phyloP scores from a whole-genome alignment of 106 monocot species.

The Posidonia australis region DNA sequence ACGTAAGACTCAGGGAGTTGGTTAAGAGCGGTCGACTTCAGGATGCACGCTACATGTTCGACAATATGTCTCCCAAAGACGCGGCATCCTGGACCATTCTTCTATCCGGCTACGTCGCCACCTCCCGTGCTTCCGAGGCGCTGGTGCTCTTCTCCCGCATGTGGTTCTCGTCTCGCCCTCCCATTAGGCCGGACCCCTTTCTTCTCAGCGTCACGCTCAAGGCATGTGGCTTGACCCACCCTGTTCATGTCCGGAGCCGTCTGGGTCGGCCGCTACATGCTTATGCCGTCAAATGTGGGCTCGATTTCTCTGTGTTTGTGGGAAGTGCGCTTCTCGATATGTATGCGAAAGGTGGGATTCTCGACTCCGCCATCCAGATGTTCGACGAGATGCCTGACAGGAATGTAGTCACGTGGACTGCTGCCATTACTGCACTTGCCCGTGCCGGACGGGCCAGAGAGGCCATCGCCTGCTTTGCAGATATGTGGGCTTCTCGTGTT shows the following conservation, averaged over 20 bases:
- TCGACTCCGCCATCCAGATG: slow-evolving; percentile 26
- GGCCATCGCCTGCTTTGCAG: slow-evolving; percentile 35
- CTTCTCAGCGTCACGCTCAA: slow-evolving; percentile 55
- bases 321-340: slow-evolving; percentile 48
- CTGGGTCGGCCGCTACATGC: slow-evolving; percentile 43
- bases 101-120: slow-evolving; percentile 46
- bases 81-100: slow-evolving; percentile 52
- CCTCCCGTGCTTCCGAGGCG: slow-evolving; percentile 27
- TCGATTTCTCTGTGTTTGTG: slow-evolving; percentile 36
- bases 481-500: slow-evolving; percentile 30
- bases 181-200: slow-evolving; percentile 39
- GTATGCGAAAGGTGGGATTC: slow-evolving; percentile 29
- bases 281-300: slow-evolving; percentile 31
- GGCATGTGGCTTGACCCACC: slow-evolving; percentile 27
- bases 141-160: slow-evolving; percentile 46
- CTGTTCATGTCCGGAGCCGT: slow-evolving; percentile 1
- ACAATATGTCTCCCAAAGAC: slow-evolving; percentile 37
- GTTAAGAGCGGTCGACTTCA: slow-evolving; percentile 17
- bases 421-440: slow-evolving; percentile 48
- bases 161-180: slow-evolving; percentile 5
- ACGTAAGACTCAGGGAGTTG: slow-evolving; percentile 24
- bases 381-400: slow-evolving; percentile 55
- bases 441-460: slow-evolving; percentile 22
- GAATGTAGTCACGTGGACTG: slow-evolving; percentile 71
- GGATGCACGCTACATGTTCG: slow-evolving; percentile 47